These are phyloP conservation scores for Neotropicomus parvogracilis DNA, from an alignment of 1,284 basidiomycete species.

Conservation along the genomic window DNA sequence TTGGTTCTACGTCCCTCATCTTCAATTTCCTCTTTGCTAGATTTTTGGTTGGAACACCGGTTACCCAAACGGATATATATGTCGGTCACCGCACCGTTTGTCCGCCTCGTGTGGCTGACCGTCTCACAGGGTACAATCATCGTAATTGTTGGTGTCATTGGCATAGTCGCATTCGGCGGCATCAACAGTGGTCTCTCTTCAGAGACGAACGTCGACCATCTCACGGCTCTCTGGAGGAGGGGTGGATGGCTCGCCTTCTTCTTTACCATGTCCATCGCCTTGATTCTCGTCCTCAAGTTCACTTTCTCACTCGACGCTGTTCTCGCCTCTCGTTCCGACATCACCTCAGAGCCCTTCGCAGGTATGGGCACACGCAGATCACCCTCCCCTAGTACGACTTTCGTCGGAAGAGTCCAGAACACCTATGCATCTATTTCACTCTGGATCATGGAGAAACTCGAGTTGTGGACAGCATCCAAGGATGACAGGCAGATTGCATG, in stretches of 20 bases:
- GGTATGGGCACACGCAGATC: conserved; percentile 36
- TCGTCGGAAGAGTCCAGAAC: conserved; percentile 31
- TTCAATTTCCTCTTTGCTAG: conserved; percentile 88
- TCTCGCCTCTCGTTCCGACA: conserved; percentile 60
- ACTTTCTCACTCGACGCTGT: conserved; percentile 65
- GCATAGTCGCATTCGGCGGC: conserved; percentile 82
- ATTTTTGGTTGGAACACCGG: conserved; percentile 77
- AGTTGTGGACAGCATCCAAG: conserved; percentile 72
- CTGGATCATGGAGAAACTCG: conserved; percentile 60
- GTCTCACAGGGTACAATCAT: conserved; percentile 67
- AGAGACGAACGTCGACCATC: conserved; percentile 66
- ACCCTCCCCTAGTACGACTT: conserved; percentile 25
- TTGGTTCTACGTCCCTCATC: conserved; percentile 80
- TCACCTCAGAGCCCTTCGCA: conserved; percentile 54
- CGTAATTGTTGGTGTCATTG: conserved; percentile 79
- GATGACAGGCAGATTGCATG: conserved; percentile 82
- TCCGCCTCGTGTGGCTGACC: conserved; percentile 4
- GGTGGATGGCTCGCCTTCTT: conserved; percentile 87
- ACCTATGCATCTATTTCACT: conserved; percentile 48
- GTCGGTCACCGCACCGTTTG: conserved; percentile 35
- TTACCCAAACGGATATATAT: conserved; percentile 76
- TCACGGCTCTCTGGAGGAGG: conserved; percentile 80
- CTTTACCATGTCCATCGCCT: conserved; percentile 69
- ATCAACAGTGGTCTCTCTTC: conserved; percentile 72
- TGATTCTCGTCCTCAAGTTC: conserved; percentile 63